Percentiles rank a stretch among this genome's conserved stretches.
Evolutionary conservation across 768 basidiomycete species (phyloP).

Genomic region (Krasilnikovozyma curviuscula): DNA sequence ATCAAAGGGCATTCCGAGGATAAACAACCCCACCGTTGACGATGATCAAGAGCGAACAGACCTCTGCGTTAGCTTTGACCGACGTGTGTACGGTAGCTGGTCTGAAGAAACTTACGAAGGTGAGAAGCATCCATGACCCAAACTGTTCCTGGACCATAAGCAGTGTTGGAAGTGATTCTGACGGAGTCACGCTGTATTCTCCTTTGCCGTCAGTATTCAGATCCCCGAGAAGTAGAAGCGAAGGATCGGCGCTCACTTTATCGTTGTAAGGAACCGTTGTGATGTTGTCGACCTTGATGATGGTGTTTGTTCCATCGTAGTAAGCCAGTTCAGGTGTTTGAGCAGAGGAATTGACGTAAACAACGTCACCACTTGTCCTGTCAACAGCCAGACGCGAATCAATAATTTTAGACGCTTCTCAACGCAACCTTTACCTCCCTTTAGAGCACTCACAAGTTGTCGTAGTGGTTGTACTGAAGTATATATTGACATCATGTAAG

Average conservation of each 20-base stretch:
- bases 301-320: not conserved
- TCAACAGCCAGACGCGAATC: no score
- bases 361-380: constrained; percentile 1
- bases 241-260: not conserved
- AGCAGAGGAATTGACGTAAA: not conserved
- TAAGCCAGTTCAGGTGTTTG: not conserved
- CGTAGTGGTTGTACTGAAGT: not conserved
- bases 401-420: not conserved
- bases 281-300: constrained; percentile 2
- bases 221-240: no score
- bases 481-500: not conserved
- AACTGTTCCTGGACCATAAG: constrained; percentile 4
- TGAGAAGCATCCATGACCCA: not conserved
- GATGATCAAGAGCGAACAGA: constrained; percentile 2
- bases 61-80: not conserved
- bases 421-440: not conserved
- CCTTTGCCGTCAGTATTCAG: no score
- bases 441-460: not conserved
- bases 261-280: not conserved
- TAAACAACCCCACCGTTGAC: not conserved
- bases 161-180: not conserved
- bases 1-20: not conserved
- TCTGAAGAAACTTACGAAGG: not conserved
- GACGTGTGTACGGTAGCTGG: no score
- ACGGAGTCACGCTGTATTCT: constrained; percentile 4